phyloP scores from a whole-genome alignment of 768 basidiomycete genomes.

The Tubosaeta brunneosetosa region DNA sequence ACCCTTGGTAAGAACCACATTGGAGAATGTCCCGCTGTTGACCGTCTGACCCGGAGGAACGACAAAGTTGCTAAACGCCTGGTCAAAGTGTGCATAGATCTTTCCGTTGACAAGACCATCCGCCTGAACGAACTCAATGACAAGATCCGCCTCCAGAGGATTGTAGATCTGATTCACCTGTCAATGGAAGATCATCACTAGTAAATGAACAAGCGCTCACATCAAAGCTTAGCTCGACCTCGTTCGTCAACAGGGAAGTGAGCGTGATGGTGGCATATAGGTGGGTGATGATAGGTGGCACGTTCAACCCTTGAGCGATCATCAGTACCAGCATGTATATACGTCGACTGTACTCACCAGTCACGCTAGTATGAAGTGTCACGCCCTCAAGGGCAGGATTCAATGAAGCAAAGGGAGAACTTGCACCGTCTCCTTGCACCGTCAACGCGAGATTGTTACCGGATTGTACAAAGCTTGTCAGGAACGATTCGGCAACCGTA shows the following conservation, averaged over 20 bases:
- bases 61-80: conserved; percentile 50
- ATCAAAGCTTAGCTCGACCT: conserved; percentile 54
- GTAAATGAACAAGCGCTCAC: conserved; percentile 30
- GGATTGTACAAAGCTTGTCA: conserved; percentile 56
- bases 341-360: conserved; percentile 31
- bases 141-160: conserved; percentile 53
- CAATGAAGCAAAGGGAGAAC: conserved; percentile 61
- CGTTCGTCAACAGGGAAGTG: conserved; percentile 43
- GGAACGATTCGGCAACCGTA: conserved; percentile 57
- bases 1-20: conserved; percentile 59
- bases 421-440: conserved; percentile 54
- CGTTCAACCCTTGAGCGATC: conserved; percentile 37
- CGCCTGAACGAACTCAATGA: conserved; percentile 53
- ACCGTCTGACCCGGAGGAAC: conserved; percentile 55
- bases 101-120: conserved; percentile 48
- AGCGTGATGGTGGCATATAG: conserved; percentile 51
- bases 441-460: conserved; percentile 43
- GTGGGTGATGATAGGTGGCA: conserved; percentile 53
- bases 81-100: conserved; percentile 56
- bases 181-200: neutral
- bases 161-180: conserved; percentile 41
- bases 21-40: conserved; percentile 53
- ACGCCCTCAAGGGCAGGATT: conserved; percentile 51
- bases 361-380: conserved; percentile 44
- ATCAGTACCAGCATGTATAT: too few species aligned